Base-by-base conservation (phyloP, 768 basidiomycete species). In the Mycena capillaripes region DNA sequence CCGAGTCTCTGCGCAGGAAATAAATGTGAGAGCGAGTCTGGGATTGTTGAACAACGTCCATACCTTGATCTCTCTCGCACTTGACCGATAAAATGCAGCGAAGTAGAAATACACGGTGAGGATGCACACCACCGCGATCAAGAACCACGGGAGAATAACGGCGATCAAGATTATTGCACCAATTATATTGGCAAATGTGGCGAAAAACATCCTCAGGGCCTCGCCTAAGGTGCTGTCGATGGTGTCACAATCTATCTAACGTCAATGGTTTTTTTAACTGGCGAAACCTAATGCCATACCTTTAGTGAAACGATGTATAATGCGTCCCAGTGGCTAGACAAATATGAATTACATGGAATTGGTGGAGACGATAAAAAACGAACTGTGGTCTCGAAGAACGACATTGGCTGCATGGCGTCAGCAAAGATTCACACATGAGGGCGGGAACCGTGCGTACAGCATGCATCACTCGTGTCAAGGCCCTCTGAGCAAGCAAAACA, bases 261-360 rank as follows among this genome's bases (percentile, higher is more conserved):
- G 44, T 65, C 62, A 78, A n/a, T n/a, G n/a, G 48, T 42, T 23
- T 60, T 23, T 29, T 53, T 58, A 17, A 25, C n/a, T 34, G 17
- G 23, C 11, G 38, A 38, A 8, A 25, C 32, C 1, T 32, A 62
- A 23, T 12, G 16, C 66, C 66, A 74, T 78, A 87, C 91, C 91
- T 84, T 96, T 95, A 1, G 94, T 91, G 79, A 98, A 95, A 19
- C 95, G 90, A 80, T 96, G 96, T 89, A 96, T 93, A 72, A 98
- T 94, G 14, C 95, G 90, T 19, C 96, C 96, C 25, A 95, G 86
- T 8, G 94, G 95, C 87, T 92, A 75, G 21, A 67, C 66, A 32
- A 77, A 53, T 72, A 29, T 38, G 34, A 65, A 67, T 67, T 67
- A 72, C 64, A 23, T 52, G 27, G n/a, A 55, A 34, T 38, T 29